Base-by-base conservation (phyloP, 2,329 filamentous ascomycete species). In the Phyllosticta citrichinensis region DNA sequence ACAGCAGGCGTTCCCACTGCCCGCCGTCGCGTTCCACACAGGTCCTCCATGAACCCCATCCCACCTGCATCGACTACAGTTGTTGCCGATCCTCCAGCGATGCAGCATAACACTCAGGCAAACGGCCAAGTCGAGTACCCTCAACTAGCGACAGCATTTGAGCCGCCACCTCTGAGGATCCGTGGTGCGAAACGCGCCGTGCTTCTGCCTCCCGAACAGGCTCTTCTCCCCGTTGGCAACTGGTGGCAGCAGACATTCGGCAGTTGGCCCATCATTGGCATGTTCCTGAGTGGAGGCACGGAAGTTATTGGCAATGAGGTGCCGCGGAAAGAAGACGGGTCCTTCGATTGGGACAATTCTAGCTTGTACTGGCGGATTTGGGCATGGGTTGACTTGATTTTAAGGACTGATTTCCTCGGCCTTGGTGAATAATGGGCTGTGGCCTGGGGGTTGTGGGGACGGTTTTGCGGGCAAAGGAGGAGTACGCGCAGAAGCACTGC, bases 251-350 rank as follows among this genome's bases (percentile, higher is more conserved):
- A 73, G 57, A 72, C 70, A 63, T 73, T 66, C 67, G 75, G 62
- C 66, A 73, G 68, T 40, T 76, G 86, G 81, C 76, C 79, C 77
- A 65, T 85, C 77, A 75, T 75, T 51, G 72, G 70, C 3, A 73
- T 69, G 63, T 71, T 78, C 40, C 68, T 80, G 55, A 76, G 77
- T 6, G 73, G 72, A 9, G 74, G 74, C 8, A 75, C 77, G 20
- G 75, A 80, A 67, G 84, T 92, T 73, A 91, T 93, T 68, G 89
- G 89, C 5, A 85, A 85, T 69, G 82, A 87, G 70, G 84, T 93
- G 50, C 89, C 89, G 8, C 80, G 87, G 52, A 87, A 81, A 58
- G 87, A 91, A 58, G 79, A 81, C 52, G 89, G 89, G 62, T 85
- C 84, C 52, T 92, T 96, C 67, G 92, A 97, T 73, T 88, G 86